Percentiles rank a stretch among this genome's conserved stretches.
Evolutionary conservation across 208 protist genomes (phyloP).

Genomic region (Trichomonas gallinae): DNA sequence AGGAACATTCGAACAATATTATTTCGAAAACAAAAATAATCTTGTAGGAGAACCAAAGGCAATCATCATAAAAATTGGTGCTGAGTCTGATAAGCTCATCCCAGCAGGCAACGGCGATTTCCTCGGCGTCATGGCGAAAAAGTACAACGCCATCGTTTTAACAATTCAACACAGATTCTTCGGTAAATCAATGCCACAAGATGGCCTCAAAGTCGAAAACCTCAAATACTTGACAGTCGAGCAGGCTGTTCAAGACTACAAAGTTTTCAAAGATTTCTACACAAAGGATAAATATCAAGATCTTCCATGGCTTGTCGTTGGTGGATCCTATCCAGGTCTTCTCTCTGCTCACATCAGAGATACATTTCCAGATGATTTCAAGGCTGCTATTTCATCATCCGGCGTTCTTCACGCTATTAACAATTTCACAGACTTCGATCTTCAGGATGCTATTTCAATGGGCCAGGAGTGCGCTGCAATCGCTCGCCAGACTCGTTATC

Average conservation of each 20-base stretch:
- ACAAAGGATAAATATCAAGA: neutral
- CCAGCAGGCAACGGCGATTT: neutral
- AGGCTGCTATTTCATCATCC: neutral
- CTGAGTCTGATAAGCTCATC: neutral
- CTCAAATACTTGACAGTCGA: neutral
- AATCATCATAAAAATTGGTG: neutral
- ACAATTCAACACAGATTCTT: conserved; percentile 13
- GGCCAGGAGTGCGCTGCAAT: neutral
- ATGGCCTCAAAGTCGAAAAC: too few relatives aligned
- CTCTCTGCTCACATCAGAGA: neutral
- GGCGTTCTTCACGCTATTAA: neutral
- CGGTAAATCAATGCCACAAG: neutral
- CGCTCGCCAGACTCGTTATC: neutral
- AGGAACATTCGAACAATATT: neutral
- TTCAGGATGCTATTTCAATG: conserved; percentile 1
- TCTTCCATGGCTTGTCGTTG: neutral
- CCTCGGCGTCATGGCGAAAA: neutral
- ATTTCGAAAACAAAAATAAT: neutral
- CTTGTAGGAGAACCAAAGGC: neutral
- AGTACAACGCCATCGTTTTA: neutral
- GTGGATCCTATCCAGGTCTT: neutral
- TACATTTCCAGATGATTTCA: neutral
- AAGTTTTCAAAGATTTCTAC: neutral
- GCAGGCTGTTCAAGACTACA: neutral
- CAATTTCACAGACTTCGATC: neutral